Conservation (phyloP, 192 early-diverging fungal species). For the Geranomyces michiganensis region DNA sequence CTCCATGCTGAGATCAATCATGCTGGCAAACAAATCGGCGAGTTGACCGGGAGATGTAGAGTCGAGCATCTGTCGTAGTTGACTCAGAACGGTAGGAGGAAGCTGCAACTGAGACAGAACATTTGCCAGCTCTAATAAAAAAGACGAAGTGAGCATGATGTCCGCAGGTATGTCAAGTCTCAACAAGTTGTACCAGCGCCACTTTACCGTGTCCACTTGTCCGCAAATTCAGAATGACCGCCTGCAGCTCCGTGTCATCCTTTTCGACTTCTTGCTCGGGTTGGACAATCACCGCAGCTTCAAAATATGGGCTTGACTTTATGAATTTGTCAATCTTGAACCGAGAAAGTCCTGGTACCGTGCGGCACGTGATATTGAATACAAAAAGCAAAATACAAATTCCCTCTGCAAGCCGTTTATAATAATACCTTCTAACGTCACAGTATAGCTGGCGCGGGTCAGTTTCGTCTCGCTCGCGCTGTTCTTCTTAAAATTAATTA, state of each 20-base stretch:
- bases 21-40: conserved; percentile 69
- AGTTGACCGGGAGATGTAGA: conserved; percentile 57
- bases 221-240: conserved; percentile 55
- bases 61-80: conserved; percentile 70
- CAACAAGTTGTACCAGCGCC: neutral
- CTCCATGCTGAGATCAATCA: conserved; percentile 70
- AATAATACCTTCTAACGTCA: conserved; percentile 69
- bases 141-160: neutral
- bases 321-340: conserved; percentile 56
- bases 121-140: conserved; percentile 48
- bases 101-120: conserved; percentile 61
- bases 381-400: neutral
- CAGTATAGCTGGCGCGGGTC: conserved; percentile 46
- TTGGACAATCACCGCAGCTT: conserved; percentile 55
- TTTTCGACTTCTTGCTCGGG: conserved; percentile 50
- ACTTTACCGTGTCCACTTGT: conserved; percentile 46
- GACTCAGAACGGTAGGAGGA: conserved; percentile 62
- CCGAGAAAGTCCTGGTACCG: conserved; percentile 61
- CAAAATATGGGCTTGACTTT: conserved; percentile 51
- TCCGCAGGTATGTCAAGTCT: no score
- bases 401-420: neutral
- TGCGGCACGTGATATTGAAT: no score
- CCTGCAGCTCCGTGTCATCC: conserved; percentile 58
- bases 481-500: conserved; percentile 37
- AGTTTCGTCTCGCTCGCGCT: conserved; percentile 22